Evolutionary conservation across 148 eudicot genomes (phyloP), one percentile per base, ranked within the genome.

Genomic region (Simmondsia chinensis): DNA sequence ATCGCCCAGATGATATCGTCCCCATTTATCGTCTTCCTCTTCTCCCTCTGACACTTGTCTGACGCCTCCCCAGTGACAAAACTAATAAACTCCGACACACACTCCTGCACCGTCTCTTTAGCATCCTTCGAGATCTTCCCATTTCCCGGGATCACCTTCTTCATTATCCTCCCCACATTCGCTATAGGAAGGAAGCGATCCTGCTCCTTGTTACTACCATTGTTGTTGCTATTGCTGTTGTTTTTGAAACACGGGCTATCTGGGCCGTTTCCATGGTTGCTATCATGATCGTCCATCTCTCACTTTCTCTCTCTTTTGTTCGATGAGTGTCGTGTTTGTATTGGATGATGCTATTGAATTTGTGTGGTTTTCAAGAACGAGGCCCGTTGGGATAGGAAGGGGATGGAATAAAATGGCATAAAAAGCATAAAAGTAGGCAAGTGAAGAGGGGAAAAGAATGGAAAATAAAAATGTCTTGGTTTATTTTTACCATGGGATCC

Each of bases 111-210:
- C 0, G 79, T 78, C 60, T 82, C 93, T 29, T 82, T 82, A 0
- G 93, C 93, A 0, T 82, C 93, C n/a, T 82, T 82, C 0, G 93
- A 78, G 24, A 78, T 75, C 45, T 82, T 82, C 0, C 79, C 85
- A 1, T 54, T 71, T 0, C 52, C 53, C 1, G 93, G 93, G 6
- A 78, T 64, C 6, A 66, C 72, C 48, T 82, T 82, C 47, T 82
- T 82, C 93, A 82, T 82, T 37, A 82, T 82, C 52, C 93, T 56
- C 0, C 93, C 85, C 0, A 82, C 93, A 22, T 82, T 82, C 3
- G 91, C 91, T 37, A 82, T 82, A 0, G 91, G 91, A 4, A 81
- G 74, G 14, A 82, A 75, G 10, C 71, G 29, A 11, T 82, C 93
- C 31, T 82, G 93, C 23, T 82, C 91, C 49, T 58, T 64, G 18